These are phyloP conservation scores for Eutrema yunnanense DNA, from an alignment of 345 rosid species.

Conservation along the genomic window DNA sequence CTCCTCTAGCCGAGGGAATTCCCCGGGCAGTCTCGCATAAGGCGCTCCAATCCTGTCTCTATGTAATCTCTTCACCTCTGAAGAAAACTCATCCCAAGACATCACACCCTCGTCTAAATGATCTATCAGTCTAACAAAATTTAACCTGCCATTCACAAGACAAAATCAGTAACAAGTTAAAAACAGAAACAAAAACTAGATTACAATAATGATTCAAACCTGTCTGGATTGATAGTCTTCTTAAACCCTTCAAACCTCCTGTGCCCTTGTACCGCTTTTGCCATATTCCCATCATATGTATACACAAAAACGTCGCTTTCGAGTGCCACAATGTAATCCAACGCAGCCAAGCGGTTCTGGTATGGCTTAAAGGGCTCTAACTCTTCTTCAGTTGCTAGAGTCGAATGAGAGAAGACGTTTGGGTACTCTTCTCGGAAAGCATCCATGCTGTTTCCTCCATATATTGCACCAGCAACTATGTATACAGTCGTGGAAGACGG, in stretches of 20 bases:
- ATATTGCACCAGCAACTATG: conserved; percentile 89
- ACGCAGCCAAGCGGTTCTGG: conserved; percentile 90
- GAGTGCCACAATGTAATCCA: conserved; percentile 86
- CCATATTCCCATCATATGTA: conserved; percentile 99
- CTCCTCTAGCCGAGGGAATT: conserved; percentile 76
- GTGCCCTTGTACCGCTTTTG: conserved; percentile 96
- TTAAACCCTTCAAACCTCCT: conserved; percentile 81
- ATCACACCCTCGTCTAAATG: conserved; percentile 49
- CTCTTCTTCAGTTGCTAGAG: conserved; percentile 75
- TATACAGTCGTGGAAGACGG: conserved; percentile 78
- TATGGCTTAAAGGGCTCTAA: conserved; percentile 61
- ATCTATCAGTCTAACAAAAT: conserved; percentile 65
- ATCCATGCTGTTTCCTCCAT: conserved; percentile 74
- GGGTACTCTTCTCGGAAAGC: conserved; percentile 78
- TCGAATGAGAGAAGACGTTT: conserved; percentile 67
- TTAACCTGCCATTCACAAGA: conserved; percentile 46
- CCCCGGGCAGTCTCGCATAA: conserved; percentile 53
- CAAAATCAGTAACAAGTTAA: neutral
- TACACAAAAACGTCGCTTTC: conserved; percentile 90
- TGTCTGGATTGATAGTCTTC: conserved; percentile 83
- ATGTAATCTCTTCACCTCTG: conserved; percentile 58
- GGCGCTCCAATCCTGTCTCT: conserved; percentile 74
- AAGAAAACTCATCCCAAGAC: conserved; percentile 73
- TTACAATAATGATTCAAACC: conserved; percentile 23
- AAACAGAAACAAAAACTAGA: neutral